Conservation (phyloP, 352 stramenopile genomes). For the Phytophthora syringae region DNA sequence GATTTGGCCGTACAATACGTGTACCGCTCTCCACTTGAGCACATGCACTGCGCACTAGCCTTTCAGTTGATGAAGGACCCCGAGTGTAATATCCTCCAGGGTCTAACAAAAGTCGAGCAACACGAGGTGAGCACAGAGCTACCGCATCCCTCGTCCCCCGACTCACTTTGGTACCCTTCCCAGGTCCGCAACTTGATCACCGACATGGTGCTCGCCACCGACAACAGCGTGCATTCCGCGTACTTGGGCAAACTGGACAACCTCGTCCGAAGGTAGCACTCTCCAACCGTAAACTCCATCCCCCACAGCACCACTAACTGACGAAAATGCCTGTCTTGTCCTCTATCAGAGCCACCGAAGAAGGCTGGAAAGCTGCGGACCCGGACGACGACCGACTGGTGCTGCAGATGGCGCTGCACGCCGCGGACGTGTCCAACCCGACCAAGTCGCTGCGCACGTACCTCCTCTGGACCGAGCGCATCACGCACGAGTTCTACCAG, state of each 20-base stretch:
- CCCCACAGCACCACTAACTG: not conserved
- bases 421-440: slow-evolving; percentile 95
- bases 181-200: slow-evolving; percentile 79
- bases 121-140: slow-evolving; percentile 60
- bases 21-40: slow-evolving; percentile 85
- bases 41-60: slow-evolving; percentile 87
- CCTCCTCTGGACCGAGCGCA: slow-evolving; percentile 89
- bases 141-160: too few relatives aligned
- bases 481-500: slow-evolving; percentile 94
- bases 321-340: slow-evolving; percentile 1
- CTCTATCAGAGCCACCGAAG: slow-evolving; percentile 38
- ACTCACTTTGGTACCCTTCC: too few relatives aligned
- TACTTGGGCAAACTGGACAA: slow-evolving; percentile 81
- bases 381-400: slow-evolving; percentile 77
- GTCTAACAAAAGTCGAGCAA: slow-evolving; percentile 76
- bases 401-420: slow-evolving; percentile 82
- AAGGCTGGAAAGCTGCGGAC: slow-evolving; percentile 61
- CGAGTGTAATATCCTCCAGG: slow-evolving; percentile 77
- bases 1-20: slow-evolving; percentile 83
- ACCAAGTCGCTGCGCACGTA: slow-evolving; percentile 82
- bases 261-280: slow-evolving; percentile 70
- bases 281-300: not conserved
- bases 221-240: slow-evolving; percentile 87
- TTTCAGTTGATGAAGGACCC: slow-evolving; percentile 80
- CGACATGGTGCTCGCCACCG: slow-evolving; percentile 89